Evolutionary conservation across 495 filamentous ascomycete genomes (phyloP), one percentile per base, ranked within the genome.

Genomic region (Xylaria grammica): DNA sequence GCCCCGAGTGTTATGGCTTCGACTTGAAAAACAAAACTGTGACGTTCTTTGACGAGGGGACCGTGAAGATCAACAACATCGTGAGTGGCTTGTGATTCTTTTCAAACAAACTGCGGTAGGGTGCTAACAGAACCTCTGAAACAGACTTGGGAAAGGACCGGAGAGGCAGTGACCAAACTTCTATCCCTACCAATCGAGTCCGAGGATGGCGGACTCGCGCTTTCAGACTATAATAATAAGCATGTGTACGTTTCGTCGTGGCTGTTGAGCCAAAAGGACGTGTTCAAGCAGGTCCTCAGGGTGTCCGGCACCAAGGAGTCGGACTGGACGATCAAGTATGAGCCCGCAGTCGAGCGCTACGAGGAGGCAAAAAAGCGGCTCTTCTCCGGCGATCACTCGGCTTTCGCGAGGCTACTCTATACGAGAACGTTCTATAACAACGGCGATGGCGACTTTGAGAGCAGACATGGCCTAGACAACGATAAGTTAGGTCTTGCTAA

Each of bases 251-350:
- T 83, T 34, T 73, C 72, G 4, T 79, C 76, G 2, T 84, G 83
- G 71, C 60, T 61, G 4, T 56, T 80, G 32, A 81, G 65, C 29
- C 82, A 84, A 67, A 78, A 76, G 56, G 76, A 82, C 4, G 77
- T 85, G 65, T 74, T 86, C 50, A 72, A 72, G 3, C 29, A 72
- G 4, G 69, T 82, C 9, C 75, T 82, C 62, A 82, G 85, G 4
- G 87, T 85, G 0, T 85, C 85, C 0, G 82, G 81, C 0, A 80
- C 77, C 13, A 81, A 72, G 34, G 71, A 78, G 48, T 69, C 62
- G 0, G 86, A 89, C 61, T 91, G 87, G 87, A 82, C 69, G 2
- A 79, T 90, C 40, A 73, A 61, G 11, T 65, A 81, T 7, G 78
- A 84, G 70, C 61, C 73, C 0, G 66, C 72, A 10, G 59, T 68